phyloP scores from a whole-genome alignment of 805 yeast species.

The Pichia paraexigua region DNA sequence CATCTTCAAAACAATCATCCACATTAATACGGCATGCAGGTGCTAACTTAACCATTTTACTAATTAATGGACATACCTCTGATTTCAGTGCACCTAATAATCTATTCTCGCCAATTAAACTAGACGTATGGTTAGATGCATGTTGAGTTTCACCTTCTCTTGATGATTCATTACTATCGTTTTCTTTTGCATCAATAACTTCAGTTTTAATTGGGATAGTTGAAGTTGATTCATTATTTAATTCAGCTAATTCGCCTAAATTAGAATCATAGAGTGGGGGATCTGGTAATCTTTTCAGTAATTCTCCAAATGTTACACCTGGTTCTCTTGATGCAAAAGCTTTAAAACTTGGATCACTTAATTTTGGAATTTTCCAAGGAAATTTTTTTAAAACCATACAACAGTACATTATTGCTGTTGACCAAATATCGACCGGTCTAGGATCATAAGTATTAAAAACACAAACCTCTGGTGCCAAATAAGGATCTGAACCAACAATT shows the following conservation, averaged over 20 bases:
- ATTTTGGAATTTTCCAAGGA: slow-evolving; percentile 91
- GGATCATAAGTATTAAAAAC: slow-evolving; percentile 81
- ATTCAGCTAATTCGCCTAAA: not conserved
- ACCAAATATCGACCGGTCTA: slow-evolving; percentile 91
- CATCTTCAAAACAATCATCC: slow-evolving; percentile 68
- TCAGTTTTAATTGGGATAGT: not conserved
- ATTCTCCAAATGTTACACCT: slow-evolving; percentile 57
- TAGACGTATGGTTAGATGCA: slow-evolving; percentile 45
- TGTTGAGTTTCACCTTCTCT: slow-evolving; percentile 8
- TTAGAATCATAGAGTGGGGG: slow-evolving; percentile 29
- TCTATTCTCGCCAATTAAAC: slow-evolving; percentile 63
- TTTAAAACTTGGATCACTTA: slow-evolving; percentile 75
- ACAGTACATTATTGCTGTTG: slow-evolving; percentile 81
- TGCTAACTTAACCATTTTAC: slow-evolving; percentile 74
- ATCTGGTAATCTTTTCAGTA: slow-evolving; percentile 48
- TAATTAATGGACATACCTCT: slow-evolving; percentile 58
- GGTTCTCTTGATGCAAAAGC: slow-evolving; percentile 69
- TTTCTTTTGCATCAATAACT: slow-evolving; percentile 10
- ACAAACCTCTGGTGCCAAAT: slow-evolving; percentile 86
- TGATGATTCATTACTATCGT: not conserved
- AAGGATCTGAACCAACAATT: slow-evolving; percentile 83
- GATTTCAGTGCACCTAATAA: slow-evolving; percentile 62
- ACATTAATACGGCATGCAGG: slow-evolving; percentile 81
- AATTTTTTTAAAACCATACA: slow-evolving; percentile 88
- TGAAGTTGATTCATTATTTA: not conserved